Conservation (phyloP, 169 alveolate species). For the Plasmodium yoelii region DNA sequence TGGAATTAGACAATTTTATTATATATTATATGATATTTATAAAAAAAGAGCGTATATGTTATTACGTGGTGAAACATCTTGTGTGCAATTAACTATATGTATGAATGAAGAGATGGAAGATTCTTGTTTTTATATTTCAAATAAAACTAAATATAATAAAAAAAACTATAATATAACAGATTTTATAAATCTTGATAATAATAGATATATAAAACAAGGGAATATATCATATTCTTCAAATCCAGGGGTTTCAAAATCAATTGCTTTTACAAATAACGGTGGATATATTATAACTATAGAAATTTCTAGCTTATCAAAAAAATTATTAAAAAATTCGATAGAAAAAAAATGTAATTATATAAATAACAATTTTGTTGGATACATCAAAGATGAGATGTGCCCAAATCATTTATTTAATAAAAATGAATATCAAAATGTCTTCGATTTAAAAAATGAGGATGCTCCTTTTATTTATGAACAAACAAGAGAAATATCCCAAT, state of each 20-base stretch:
- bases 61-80: constrained; percentile 82
- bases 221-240: neutral
- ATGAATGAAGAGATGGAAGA: neutral
- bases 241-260: constrained; percentile 94
- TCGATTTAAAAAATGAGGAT: too few relatives aligned
- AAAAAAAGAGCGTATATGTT: constrained; percentile 91
- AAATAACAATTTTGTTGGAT: too few relatives aligned
- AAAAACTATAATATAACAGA: neutral
- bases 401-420: too few relatives aligned
- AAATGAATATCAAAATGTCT: too few relatives aligned
- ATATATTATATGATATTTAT: constrained; percentile 88
- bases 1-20: constrained; percentile 92
- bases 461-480: too few relatives aligned
- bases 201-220: neutral
- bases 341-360: too few relatives aligned
- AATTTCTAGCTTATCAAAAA: constrained; percentile 84
- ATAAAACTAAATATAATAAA: too few relatives aligned
- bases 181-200: constrained; percentile 11
- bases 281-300: constrained; percentile 94
- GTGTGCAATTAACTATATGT: neutral
- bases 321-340: constrained; percentile 13
- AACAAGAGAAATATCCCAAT: too few relatives aligned
- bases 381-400: too few relatives aligned
- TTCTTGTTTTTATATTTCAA: too few relatives aligned
- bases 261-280: constrained; percentile 95